These are phyloP conservation scores for Hypomyces rosellus DNA, from an alignment of 2,329 filamentous ascomycete genomes.

Conservation along the genomic window DNA sequence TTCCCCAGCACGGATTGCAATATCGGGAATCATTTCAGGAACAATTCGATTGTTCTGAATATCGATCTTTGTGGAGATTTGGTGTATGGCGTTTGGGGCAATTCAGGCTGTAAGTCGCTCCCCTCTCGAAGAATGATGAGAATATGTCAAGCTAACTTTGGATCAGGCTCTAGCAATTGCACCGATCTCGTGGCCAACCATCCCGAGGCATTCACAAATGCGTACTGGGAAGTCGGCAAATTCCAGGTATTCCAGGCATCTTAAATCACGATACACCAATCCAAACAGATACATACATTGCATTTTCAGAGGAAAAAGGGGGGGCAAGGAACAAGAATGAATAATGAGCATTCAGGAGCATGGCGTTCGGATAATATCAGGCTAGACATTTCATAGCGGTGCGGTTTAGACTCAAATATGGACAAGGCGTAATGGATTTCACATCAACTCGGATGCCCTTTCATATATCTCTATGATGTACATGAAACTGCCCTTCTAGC, in stretches of 20 bases:
- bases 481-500: constrained; percentile 3
- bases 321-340: background rate
- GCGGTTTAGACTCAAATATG: too few relatives aligned
- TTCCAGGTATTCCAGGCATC: constrained; percentile 50
- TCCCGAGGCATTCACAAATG: constrained; percentile 49
- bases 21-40: constrained; percentile 53
- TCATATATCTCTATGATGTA: constrained; percentile 4
- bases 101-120: constrained; percentile 36
- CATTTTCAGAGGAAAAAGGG: background rate
- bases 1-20: constrained; percentile 59
- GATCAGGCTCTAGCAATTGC: constrained; percentile 48
- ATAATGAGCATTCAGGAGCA: constrained; percentile 13
- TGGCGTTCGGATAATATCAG: constrained; percentile 14
- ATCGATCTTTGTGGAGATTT: constrained; percentile 58
- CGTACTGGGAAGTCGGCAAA: constrained; percentile 58
- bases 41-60: constrained; percentile 60
- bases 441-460: background rate
- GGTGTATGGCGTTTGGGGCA: constrained; percentile 40
- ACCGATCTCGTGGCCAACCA: constrained; percentile 51
- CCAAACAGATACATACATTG: background rate
- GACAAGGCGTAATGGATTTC: too few relatives aligned
- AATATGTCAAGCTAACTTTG: background rate
- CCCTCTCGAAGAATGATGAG: background rate
- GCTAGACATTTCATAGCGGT: too few relatives aligned
- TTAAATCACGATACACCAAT: constrained; percentile 7